phyloP scores from a whole-genome alignment of 1,284 basidiomycete species.

The Pholiota adiposa region DNA sequence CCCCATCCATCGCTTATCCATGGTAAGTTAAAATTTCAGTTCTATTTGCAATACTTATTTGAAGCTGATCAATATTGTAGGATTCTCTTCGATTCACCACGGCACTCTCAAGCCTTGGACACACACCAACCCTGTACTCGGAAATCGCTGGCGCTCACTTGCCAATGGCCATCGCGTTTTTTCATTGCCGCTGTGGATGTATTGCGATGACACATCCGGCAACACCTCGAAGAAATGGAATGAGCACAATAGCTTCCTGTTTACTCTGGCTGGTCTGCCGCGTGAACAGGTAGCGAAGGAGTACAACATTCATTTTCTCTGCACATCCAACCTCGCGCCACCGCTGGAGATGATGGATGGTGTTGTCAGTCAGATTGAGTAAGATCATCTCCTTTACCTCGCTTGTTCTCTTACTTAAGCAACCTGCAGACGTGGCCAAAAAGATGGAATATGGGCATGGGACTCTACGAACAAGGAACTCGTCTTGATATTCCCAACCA shows the following conservation, averaged over 20 bases:
- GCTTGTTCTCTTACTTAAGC: neutral
- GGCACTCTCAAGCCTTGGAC: constrained; percentile 4
- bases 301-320: constrained; percentile 43
- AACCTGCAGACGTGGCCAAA: constrained; percentile 25
- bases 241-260: constrained; percentile 43
- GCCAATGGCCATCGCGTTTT: constrained; percentile 29
- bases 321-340: constrained; percentile 43
- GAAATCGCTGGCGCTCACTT: constrained; percentile 28
- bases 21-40: constrained; percentile 13
- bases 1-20: constrained; percentile 6
- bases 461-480: neutral
- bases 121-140: constrained; percentile 17
- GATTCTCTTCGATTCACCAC: too few relatives aligned
- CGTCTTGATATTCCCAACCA: neutral
- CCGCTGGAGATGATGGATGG: constrained; percentile 48
- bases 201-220: constrained; percentile 49
- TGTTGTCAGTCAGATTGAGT: constrained; percentile 34
- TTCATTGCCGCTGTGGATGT: constrained; percentile 41
- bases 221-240: constrained; percentile 51
- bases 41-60: neutral
- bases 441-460: constrained; percentile 34
- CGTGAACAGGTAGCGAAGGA: constrained; percentile 27
- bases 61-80: neutral
- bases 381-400: constrained; percentile 2
- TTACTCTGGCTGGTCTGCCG: constrained; percentile 35